Conservation (phyloP, 352 stramenopile genomes). For the Phytophthora palmivora region DNA sequence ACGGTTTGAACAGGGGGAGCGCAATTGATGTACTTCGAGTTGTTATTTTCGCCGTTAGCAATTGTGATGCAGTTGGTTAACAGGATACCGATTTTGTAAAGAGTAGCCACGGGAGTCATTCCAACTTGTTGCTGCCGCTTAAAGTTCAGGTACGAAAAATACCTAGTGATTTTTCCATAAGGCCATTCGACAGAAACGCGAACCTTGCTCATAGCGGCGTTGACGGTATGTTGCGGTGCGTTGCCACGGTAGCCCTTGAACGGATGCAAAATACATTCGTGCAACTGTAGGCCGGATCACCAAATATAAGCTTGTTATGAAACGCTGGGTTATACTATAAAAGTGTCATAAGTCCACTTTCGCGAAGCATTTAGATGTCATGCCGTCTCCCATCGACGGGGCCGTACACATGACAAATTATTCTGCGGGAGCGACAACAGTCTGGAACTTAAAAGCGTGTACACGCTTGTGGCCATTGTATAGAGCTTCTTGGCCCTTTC, state of each 20-base stretch:
- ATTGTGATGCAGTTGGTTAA: constrained; percentile 12
- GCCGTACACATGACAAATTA: constrained; percentile 4
- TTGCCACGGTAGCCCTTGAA: constrained; percentile 1
- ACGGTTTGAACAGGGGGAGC: too few species aligned
- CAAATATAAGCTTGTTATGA: background rate
- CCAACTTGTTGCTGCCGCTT: background rate
- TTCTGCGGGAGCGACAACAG: constrained; percentile 5
- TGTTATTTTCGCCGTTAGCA: background rate
- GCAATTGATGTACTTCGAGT: constrained; percentile 2
- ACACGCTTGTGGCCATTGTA: constrained; percentile 12
- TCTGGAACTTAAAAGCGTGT: constrained; percentile 7
- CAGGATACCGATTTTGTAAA: constrained; percentile 3
- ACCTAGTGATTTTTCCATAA: background rate
- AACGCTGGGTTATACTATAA: background rate
- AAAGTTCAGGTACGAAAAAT: constrained; percentile 8
- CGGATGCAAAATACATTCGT: constrained; percentile 6
- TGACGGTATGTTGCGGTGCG: background rate
- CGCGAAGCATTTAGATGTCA: constrained; percentile 3
- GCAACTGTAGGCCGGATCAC: constrained; percentile 2
- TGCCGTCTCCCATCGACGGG: constrained; percentile 2
- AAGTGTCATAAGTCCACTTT: background rate
- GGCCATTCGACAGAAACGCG: constrained; percentile 7
- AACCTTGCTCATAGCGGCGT: background rate
- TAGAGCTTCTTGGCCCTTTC: background rate
- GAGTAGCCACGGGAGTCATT: background rate